phyloP scores from a whole-genome alignment of 2,329 filamentous ascomycete genomes.

The Daldinia sp. region DNA sequence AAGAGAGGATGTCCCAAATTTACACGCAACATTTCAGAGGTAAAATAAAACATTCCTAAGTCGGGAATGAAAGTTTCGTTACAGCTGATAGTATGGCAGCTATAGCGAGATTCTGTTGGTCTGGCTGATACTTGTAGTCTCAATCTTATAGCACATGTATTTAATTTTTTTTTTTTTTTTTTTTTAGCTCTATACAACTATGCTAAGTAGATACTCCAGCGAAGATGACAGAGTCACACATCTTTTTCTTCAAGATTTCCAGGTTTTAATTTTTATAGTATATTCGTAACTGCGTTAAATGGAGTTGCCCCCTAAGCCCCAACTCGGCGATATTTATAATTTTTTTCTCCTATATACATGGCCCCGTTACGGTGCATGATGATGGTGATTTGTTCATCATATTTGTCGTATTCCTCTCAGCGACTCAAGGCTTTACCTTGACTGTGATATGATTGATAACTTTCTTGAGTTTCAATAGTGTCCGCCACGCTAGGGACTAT shows the following conservation, averaged over 20 bases:
- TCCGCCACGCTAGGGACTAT: too few species aligned
- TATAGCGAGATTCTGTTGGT: too few species aligned
- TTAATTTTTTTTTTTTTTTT: too few species aligned
- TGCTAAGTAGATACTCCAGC: not conserved
- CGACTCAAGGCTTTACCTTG: not conserved
- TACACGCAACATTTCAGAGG: too few species aligned
- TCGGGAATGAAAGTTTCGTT: too few species aligned
- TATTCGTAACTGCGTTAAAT: conserved; percentile 5
- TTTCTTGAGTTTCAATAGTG: not conserved
- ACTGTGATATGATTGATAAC: not conserved
- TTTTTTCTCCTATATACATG: conserved; percentile 2
- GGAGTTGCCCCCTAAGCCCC: conserved; percentile 5
- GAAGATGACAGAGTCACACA: not conserved
- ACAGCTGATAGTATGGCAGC: too few species aligned
- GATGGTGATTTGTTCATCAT: not conserved
- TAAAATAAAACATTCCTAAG: too few species aligned
- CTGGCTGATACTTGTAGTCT: too few species aligned
- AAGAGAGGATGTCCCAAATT: too few species aligned
- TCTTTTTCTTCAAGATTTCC: not conserved
- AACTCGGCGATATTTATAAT: not conserved
- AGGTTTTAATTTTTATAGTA: not conserved
- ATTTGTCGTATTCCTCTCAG: not conserved
- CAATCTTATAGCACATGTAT: too few species aligned
- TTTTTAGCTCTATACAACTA: not conserved
- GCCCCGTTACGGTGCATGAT: not conserved